Conservation (phyloP, 2,329 filamentous ascomycete genomes). For the Arachnopeziza araneosa region DNA sequence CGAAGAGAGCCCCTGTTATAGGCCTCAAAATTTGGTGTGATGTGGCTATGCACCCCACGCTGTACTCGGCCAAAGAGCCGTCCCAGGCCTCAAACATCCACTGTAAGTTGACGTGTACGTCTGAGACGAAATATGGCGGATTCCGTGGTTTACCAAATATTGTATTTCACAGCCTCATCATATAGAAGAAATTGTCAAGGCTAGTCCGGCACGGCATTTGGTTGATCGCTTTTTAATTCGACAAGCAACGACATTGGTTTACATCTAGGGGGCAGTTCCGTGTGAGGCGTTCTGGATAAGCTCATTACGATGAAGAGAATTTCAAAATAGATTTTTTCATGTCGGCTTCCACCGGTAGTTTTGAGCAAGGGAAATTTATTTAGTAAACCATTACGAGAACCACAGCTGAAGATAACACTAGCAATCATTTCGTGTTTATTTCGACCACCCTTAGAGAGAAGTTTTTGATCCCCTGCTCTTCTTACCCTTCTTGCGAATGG, state of each 20-base stretch:
- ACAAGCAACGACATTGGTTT: no score
- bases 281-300: no score
- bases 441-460: not conserved
- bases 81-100: not conserved
- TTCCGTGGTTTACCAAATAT: not conserved
- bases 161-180: not conserved
- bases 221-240: no score
- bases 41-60: not conserved
- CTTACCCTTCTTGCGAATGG: not conserved
- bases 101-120: not conserved
- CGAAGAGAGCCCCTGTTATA: not conserved
- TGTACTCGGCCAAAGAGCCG: not conserved
- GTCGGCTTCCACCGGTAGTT: no score
- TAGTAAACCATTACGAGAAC: no score
- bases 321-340: no score
- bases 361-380: no score
- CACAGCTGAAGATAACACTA: no score
- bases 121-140: not conserved
- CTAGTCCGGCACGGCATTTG: no score
- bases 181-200: not conserved
- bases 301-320: no score
- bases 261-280: no score
- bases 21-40: not conserved
- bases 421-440: no score
- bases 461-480: not conserved